Evolutionary conservation across 164 flowering plant genomes (phyloP).

Genomic region (Pachysandra terminalis): DNA sequence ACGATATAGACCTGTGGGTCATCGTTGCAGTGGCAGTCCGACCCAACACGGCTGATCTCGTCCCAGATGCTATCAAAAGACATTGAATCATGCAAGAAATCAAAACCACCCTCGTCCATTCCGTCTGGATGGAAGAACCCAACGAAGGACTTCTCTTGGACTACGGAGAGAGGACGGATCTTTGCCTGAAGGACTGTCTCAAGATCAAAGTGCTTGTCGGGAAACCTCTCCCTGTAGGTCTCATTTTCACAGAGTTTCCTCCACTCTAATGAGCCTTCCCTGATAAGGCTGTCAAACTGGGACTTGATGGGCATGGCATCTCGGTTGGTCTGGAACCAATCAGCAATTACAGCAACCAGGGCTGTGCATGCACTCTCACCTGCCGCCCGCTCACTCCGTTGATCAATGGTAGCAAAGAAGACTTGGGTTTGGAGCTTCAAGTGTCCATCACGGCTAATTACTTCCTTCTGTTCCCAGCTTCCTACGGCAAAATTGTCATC

Average conservation of each 20-base stretch:
- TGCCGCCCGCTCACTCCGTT: slow-evolving; percentile 89
- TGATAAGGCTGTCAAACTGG: slow-evolving; percentile 77
- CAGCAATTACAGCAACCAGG: slow-evolving; percentile 92
- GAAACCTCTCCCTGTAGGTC: slow-evolving; percentile 56
- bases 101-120: slow-evolving; percentile 70
- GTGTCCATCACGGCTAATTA: slow-evolving; percentile 83
- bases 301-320: slow-evolving; percentile 83
- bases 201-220: slow-evolving; percentile 96
- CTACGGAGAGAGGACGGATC: slow-evolving; percentile 64
- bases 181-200: slow-evolving; percentile 92
- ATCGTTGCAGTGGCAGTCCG: background rate
- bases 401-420: slow-evolving; percentile 92
- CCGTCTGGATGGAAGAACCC: slow-evolving; percentile 94
- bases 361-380: slow-evolving; percentile 99
- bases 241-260: slow-evolving; percentile 88
- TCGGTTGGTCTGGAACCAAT: slow-evolving; percentile 80
- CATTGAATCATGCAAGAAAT: slow-evolving; percentile 47
- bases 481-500: slow-evolving; percentile 94
- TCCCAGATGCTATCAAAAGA: slow-evolving; percentile 57
- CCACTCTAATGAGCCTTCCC: slow-evolving; percentile 97
- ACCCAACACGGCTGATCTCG: slow-evolving; percentile 19
- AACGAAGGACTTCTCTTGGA: slow-evolving; percentile 67
- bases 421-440: slow-evolving; percentile 79
- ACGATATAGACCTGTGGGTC: slow-evolving; percentile 26
- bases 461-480: slow-evolving; percentile 85